Percentiles rank a stretch among this genome's conserved stretches.
phyloP scores from a whole-genome alignment of 2,329 filamentous ascomycete species.

The Xylaria sp. region DNA sequence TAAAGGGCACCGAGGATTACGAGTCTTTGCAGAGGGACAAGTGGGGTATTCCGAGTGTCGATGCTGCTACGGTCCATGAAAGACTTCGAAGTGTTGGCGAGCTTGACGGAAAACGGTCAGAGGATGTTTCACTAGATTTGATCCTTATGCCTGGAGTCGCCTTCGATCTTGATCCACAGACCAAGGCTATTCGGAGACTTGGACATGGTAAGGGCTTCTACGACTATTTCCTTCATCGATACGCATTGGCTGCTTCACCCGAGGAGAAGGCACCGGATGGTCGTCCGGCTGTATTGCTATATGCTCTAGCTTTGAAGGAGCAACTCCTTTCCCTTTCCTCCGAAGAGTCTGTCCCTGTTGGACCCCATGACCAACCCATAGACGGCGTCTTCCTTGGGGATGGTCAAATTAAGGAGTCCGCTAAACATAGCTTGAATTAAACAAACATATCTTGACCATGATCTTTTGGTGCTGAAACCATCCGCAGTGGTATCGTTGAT shows the following conservation, averaged over 20 bases:
- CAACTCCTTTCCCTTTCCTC: constrained; percentile 69
- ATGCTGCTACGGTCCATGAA: constrained; percentile 62
- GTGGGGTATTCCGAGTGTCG: constrained; percentile 94
- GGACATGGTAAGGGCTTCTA: constrained; percentile 98
- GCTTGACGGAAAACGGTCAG: constrained; percentile 47
- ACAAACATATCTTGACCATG: constrained; percentile 17
- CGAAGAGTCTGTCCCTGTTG: constrained; percentile 70
- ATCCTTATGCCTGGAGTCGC: constrained; percentile 92
- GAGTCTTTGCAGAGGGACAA: constrained; percentile 74
- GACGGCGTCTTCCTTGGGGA: constrained; percentile 76
- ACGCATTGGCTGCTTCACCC: constrained; percentile 48
- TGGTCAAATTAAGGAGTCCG: constrained; percentile 57
- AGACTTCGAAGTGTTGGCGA: constrained; percentile 76
- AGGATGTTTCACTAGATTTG: constrained; percentile 68
- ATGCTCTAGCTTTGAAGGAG: constrained; percentile 83
- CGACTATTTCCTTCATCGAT: constrained; percentile 86
- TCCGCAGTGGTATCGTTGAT: constrained; percentile 13
- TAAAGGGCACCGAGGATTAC: constrained; percentile 76
- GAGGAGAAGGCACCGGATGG: constrained; percentile 38
- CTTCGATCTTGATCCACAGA: constrained; percentile 68
- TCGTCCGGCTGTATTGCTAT: constrained; percentile 52
- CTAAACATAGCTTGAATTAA: constrained; percentile 31
- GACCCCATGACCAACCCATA: constrained; percentile 75
- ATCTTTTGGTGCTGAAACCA: constrained; percentile 8
- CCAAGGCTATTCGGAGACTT: constrained; percentile 68